A percentile compares a stretch with the other conserved stretches of the same genome.
Evolutionary conservation across 495 filamentous ascomycete species (phyloP).

Genomic region (Neurospora sp.): DNA sequence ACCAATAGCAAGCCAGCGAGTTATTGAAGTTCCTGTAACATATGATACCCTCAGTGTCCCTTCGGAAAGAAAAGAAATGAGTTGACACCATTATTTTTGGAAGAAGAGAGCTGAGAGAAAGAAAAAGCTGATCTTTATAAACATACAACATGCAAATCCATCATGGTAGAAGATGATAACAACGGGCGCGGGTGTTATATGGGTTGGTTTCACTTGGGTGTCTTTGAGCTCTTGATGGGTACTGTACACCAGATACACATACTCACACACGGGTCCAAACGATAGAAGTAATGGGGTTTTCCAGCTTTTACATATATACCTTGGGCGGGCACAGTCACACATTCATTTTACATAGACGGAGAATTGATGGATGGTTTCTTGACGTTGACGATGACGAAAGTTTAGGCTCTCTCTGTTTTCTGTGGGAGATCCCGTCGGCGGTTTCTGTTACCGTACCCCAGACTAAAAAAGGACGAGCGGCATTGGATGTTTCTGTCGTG

Average conservation of each 20-base stretch:
- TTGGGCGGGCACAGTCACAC: not conserved
- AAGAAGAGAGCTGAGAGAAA: not conserved
- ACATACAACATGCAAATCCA: not conserved
- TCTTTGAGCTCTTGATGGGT: not conserved
- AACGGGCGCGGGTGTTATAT: not conserved
- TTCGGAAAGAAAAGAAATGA: not conserved
- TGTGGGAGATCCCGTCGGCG: not conserved
- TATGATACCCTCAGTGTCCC: not conserved
- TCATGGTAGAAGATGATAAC: not conserved
- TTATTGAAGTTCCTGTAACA: not conserved
- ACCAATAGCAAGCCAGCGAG: not conserved
- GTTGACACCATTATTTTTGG: not conserved
- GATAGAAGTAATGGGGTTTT: not conserved
- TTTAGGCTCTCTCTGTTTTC: not conserved
- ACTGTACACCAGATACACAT: not conserved
- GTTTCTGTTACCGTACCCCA: not conserved
- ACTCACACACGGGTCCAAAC: not conserved
- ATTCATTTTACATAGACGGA: not conserved
- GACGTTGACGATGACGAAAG: not conserved
- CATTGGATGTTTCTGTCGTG: not conserved
- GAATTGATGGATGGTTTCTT: not conserved
- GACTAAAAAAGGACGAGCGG: not conserved
- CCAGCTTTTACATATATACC: not conserved
- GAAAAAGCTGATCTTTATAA: not conserved
- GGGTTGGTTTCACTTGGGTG: not conserved